A percentile compares a stretch with the other conserved stretches of the same genome.
These are phyloP conservation scores for Trichoderma erinaceum DNA, from an alignment of 495 filamentous ascomycete genomes.

Conservation along the genomic window DNA sequence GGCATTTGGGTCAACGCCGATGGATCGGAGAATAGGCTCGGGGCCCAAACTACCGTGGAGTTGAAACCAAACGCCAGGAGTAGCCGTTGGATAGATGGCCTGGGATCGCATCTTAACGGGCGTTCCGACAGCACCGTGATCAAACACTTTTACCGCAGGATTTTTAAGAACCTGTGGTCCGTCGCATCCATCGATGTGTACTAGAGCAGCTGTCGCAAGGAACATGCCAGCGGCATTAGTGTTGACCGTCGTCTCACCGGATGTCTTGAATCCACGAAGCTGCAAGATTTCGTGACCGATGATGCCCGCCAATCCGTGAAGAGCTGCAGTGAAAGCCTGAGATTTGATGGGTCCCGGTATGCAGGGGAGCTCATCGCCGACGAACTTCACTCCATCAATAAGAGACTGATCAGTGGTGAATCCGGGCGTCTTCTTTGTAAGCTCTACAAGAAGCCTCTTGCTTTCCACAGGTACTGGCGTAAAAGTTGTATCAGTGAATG, in stretches of 20 bases:
- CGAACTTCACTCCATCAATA: background rate
- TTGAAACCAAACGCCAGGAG: background rate
- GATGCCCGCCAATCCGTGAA: conserved; percentile 28
- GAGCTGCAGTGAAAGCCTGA: conserved; percentile 24
- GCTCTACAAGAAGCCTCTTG: background rate
- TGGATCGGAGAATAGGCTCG: background rate
- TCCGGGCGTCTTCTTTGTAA: background rate
- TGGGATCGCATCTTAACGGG: background rate
- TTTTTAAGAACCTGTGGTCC: background rate
- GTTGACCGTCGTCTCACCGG: background rate
- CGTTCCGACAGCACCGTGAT: background rate
- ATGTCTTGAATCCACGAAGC: conserved; percentile 17
- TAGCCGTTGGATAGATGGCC: background rate
- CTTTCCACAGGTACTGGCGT: background rate
- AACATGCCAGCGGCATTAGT: background rate
- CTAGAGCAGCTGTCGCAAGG: background rate
- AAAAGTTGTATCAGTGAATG: background rate
- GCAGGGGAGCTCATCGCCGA: conserved; percentile 23
- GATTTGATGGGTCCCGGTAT: conserved; percentile 29
- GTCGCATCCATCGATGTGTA: background rate
- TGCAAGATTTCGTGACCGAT: conserved; percentile 27
- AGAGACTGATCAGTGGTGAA: background rate
- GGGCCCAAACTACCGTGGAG: background rate
- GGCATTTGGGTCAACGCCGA: background rate
- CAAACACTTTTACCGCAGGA: background rate